Evolutionary conservation across 2,329 filamentous ascomycete species (phyloP).

Genomic region (Malbranchea zuffiana): DNA sequence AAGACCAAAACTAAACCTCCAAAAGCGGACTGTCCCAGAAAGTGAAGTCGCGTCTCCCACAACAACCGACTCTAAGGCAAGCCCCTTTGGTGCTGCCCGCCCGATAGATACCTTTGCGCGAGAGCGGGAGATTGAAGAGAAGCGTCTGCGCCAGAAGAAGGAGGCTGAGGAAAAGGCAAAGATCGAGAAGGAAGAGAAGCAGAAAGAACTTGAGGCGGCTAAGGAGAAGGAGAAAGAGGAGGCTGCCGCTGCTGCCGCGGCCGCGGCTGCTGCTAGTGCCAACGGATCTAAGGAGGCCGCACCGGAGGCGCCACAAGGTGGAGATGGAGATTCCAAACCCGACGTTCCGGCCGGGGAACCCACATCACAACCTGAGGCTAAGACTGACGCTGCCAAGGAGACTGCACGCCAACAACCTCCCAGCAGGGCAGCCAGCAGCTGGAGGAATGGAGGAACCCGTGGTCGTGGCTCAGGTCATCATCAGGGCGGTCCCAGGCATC

Average conservation of each 20-base stretch:
- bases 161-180: conserved; percentile 79
- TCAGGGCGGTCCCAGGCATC: conserved; percentile 10
- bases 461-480: conserved; percentile 8
- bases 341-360: conserved; percentile 14
- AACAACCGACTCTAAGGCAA: conserved; percentile 63
- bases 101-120: conserved; percentile 87
- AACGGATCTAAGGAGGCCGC: conserved; percentile 34
- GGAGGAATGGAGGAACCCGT: conserved; percentile 23
- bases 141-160: conserved; percentile 71
- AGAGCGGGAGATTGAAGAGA: conserved; percentile 85
- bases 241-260: conserved; percentile 28
- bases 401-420: conserved; percentile 21
- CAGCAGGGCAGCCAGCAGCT: conserved; percentile 32
- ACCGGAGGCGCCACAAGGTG: conserved; percentile 32
- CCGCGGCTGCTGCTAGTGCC: conserved; percentile 25
- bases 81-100: conserved; percentile 83
- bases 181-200: conserved; percentile 56
- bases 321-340: conserved; percentile 42
- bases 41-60: conserved; percentile 41
- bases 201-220: conserved; percentile 43
- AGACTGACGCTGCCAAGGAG: conserved; percentile 15
- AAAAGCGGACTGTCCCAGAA: conserved; percentile 85
- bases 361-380: conserved; percentile 35
- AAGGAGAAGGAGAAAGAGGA: conserved; percentile 38
- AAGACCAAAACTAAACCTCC: conserved; percentile 75